Percentiles rank a stretch among this genome's conserved stretches.
Evolutionary conservation across 805 yeast species (phyloP).

Genomic region (Spathaspora boniae): DNA sequence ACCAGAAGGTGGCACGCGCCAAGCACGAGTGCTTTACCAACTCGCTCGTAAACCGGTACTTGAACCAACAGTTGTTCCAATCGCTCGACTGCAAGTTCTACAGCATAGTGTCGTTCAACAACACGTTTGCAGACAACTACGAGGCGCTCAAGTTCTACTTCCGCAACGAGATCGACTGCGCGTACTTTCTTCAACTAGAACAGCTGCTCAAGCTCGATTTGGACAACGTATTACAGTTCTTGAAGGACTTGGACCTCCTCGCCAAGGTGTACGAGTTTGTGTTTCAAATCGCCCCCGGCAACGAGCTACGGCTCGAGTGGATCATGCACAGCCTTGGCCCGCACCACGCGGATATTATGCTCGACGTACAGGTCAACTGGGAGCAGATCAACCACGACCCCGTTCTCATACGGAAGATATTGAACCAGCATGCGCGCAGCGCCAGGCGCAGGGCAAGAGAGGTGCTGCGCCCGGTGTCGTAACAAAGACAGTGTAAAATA

Average conservation of each 20-base stretch:
- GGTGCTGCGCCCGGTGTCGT: too few relatives aligned
- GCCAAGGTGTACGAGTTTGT: conserved; percentile 13
- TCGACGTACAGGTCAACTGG: conserved; percentile 16
- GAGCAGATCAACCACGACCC: conserved; percentile 10
- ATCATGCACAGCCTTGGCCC: conserved; percentile 15
- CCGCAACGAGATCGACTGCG: conserved; percentile 14
- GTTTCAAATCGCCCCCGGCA: conserved; percentile 13
- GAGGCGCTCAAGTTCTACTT: conserved; percentile 17
- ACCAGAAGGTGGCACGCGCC: neutral
- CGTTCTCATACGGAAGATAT: conserved; percentile 5
- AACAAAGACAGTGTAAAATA: too few relatives aligned
- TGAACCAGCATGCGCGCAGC: conserved; percentile 8
- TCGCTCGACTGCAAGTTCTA: conserved; percentile 2
- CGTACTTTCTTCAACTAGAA: conserved; percentile 18
- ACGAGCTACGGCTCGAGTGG: conserved; percentile 19
- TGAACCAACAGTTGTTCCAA: conserved; percentile 8
- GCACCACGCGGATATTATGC: conserved; percentile 6
- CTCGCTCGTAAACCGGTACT: conserved; percentile 6
- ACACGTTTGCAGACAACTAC: conserved; percentile 11
- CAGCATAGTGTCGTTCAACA: conserved; percentile 2
- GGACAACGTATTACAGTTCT: conserved; percentile 11
- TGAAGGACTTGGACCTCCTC: conserved; percentile 16
- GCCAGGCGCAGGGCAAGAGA: too few relatives aligned
- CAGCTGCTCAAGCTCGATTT: conserved; percentile 10
- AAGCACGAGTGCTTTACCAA: conserved; percentile 5